Evolutionary conservation across 2,329 filamentous ascomycete genomes (phyloP), one percentile per base, ranked within the genome.

Genomic region (Trichoderma sp.): DNA sequence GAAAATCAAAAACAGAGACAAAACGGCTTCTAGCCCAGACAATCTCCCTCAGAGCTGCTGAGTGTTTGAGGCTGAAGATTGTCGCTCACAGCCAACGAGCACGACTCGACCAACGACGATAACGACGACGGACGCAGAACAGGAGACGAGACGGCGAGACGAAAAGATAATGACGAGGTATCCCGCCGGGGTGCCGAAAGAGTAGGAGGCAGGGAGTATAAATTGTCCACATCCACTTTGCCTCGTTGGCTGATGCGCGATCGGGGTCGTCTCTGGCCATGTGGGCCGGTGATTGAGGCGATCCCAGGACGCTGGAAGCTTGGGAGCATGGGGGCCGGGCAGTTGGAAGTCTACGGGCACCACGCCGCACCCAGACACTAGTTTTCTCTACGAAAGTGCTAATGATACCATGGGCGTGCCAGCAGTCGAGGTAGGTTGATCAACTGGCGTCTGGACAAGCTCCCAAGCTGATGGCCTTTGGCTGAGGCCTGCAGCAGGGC

Each of bases 261-360:
- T 70, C 69, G 60, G 69, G 69, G 65, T 70, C 64, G 66, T 53
- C 56, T 55, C 33, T 40, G 56, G 27, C 58, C 58, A 68, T 62
- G 69, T 70, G 69, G 69, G 69, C 69, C 58, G 16, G 40, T 58
- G 69, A 59, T 55, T 68, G 69, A 70, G 69, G 69, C 69, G 65
- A 68, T 68, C 65, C 64, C 65, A 68, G 59, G 56, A 68, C 52
- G 58, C 59, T 63, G 69, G 69, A 68, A 68, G 59, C 69, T 40
- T 68, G 49, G 53, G 11, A 24, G 58, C 68, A 70, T 62, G 66
- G 66, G 68, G 66, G 55, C 58, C 53, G 52, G 58, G 56, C 43
- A 58, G 27, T 37, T 52, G 57, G 55, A 53, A 37, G 66, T 27
- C 56, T 40, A 49, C n/a, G 47, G 11, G 47, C 6, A 49, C n/a